These are phyloP conservation scores for Thymus mandschuricus DNA, from an alignment of 257 asterid species.

Conservation along the genomic window DNA sequence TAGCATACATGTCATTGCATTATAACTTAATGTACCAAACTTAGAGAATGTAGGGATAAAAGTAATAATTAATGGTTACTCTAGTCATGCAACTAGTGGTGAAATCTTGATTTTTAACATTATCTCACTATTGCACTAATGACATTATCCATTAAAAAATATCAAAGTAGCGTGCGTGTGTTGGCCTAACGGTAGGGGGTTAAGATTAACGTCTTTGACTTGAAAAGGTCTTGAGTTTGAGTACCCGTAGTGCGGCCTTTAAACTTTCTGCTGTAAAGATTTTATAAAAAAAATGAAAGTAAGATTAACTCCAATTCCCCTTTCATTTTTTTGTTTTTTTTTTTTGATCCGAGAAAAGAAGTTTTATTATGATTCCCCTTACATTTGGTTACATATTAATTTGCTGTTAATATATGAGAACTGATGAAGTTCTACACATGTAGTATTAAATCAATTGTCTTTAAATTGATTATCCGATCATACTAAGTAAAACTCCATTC, in stretches of 20 bases:
- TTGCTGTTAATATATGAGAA: background rate
- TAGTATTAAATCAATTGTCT: background rate
- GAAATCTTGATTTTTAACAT: slow-evolving; percentile 15
- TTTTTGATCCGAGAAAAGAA: no score
- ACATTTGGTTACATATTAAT: background rate
- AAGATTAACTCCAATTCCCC: no score
- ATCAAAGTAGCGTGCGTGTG: background rate
- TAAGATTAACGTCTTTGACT: no score
- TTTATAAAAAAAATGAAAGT: no score
- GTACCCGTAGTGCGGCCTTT: no score
- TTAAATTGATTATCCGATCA: background rate
- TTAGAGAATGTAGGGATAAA: background rate
- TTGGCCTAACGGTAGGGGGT: no score
- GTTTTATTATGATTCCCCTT: no score
- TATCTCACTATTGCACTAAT: slow-evolving; percentile 23
- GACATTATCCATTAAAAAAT: slow-evolving; percentile 12
- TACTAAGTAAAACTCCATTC: no score
- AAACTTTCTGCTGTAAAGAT: no score
- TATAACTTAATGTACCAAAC: slow-evolving; percentile 1
- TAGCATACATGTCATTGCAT: background rate
- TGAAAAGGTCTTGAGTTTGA: no score
- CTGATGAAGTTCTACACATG: no score
- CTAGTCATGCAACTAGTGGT: slow-evolving; percentile 32
- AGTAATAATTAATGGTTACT: background rate
- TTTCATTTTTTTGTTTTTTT: no score